Evolutionary conservation across 352 stramenopile genomes (phyloP), one percentile per base, ranked within the genome.

Genomic region (Vaucheria bursata): DNA sequence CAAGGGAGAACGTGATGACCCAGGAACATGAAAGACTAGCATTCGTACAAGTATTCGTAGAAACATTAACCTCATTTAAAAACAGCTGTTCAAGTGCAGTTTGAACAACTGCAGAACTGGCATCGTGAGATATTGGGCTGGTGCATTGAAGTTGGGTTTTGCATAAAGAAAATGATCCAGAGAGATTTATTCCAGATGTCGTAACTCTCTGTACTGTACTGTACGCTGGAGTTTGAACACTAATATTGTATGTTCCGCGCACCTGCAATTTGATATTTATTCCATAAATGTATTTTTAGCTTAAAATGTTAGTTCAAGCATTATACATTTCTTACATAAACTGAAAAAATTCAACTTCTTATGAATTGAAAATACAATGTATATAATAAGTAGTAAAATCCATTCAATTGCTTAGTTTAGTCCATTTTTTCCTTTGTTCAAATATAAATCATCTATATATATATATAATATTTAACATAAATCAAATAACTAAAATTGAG

Each of bases 211-310:
- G 87, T 1, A 96, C 88, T 71, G 91, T 90, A 50, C 87, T 50
- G 1, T 94, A 79, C 0, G 82, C 81, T n/a, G 90, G 89, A 0
- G 94, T 75, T 45, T 85, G 86, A 0, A 97, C 90, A 45, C 88
- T 89, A 18, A 97, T 81, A 25, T 87, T 71, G 83, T 97, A 97
- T 34, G 83, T 85, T 1, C 93, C 93, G 73, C 93, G 91, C 25
- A 97, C 8, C 53, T 68, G 53, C 8, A 7, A 7, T 7, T 31
- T 7, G n/a, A n/a, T n/a, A n/a, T n/a, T n/a, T n/a, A n/a, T n/a
- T n/a, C n/a, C n/a, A n/a, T n/a, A n/a, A n/a, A n/a, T n/a, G n/a
- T n/a, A n/a, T n/a, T n/a, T n/a, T n/a, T n/a, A n/a, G n/a, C n/a
- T n/a, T n/a, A n/a, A n/a, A n/a, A n/a, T n/a, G n/a, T n/a, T n/a